Evolutionary conservation across 2,329 filamentous ascomycete genomes (phyloP), one percentile per base, ranked within the genome.

Genomic region (Lasiodiplodia sp.): DNA sequence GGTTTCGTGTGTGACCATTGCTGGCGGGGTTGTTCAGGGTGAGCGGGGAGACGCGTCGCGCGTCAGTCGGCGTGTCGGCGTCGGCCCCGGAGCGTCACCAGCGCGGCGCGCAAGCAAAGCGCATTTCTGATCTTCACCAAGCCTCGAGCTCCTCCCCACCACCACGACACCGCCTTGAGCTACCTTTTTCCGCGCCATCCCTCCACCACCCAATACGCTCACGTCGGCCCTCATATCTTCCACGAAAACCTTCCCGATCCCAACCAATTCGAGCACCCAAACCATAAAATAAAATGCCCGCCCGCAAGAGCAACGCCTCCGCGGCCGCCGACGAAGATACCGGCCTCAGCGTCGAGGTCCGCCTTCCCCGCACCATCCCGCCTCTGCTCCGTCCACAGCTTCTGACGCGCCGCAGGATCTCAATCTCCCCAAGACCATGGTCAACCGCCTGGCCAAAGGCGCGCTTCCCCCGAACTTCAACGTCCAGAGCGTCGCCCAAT

Each of bases 401-500:
- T 57, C 69, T 66, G 58, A 68, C 64, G 52, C n/a, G 21, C n/a
- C 11, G 10, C 60, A 92, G 90, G 92, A 95, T 76, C 87, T 94
- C 68, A 90, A 86, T 70, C 85, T 96, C 16, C 92, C 92, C 38
- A 93, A 92, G 76, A 93, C 91, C 7, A 93, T 95, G 80, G 90
- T 95, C 72, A 91, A 91, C 66, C 86, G 92, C 66, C 85, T 96
- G 40, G 91, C 92, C 51, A 95, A 95, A 81, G 91, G 91, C 51
- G 91, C 93, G 6, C 83, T 96, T 5, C 92, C 92, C 0, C 86
- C 91, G 6, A 94, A 94, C 77, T 94, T 92, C 5, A 91, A 93
- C 79, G 92, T 95, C 60, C 92, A 95, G 78, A 92, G 90, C 75
- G 93, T 94, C 81, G 92, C 92, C 52, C 87, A 94, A 67, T 81